Conservation (phyloP, 495 filamentous ascomycete genomes). For the Parathielavia hyrcaniae region DNA sequence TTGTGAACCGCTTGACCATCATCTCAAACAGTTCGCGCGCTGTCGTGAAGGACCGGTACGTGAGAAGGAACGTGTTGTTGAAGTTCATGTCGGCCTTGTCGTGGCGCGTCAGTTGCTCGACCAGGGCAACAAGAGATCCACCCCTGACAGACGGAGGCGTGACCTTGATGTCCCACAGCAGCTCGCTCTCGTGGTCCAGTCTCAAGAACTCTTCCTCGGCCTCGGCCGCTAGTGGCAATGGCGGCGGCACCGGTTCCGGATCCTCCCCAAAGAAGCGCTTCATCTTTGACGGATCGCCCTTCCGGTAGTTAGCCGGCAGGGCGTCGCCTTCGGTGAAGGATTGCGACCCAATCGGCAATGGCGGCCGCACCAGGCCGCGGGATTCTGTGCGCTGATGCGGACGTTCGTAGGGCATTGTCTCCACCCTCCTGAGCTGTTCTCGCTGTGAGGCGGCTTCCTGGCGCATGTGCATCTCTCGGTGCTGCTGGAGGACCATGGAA, state of each 20-base stretch:
- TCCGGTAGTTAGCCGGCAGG: conserved; percentile 51
- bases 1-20: conserved; percentile 81
- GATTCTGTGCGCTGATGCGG: conserved; percentile 46
- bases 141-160: conserved; percentile 71
- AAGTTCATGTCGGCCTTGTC: conserved; percentile 93
- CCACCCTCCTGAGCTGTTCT: conserved; percentile 38
- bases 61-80: conserved; percentile 95
- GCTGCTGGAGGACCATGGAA: conserved; percentile 42
- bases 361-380: conserved; percentile 35
- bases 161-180: conserved; percentile 78
- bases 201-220: conserved; percentile 76
- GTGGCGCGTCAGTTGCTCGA: conserved; percentile 94
- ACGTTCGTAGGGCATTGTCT: conserved; percentile 43
- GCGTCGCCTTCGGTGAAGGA: conserved; percentile 63
- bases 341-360: conserved; percentile 48
- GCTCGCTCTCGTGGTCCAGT: conserved; percentile 84
- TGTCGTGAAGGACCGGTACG: conserved; percentile 89
- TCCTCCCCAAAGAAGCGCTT: conserved; percentile 86
- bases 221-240: conserved; percentile 17
- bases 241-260: conserved; percentile 45
- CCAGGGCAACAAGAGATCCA: conserved; percentile 79
- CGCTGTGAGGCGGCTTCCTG: conserved; percentile 36
- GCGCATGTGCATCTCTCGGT: conserved; percentile 32
- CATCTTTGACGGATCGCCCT: conserved; percentile 72
- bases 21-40: conserved; percentile 88